A percentile compares a stretch with the other conserved stretches of the same genome.
phyloP scores from a whole-genome alignment of 2,329 filamentous ascomycete genomes.

The Xylariaceae sp. region DNA sequence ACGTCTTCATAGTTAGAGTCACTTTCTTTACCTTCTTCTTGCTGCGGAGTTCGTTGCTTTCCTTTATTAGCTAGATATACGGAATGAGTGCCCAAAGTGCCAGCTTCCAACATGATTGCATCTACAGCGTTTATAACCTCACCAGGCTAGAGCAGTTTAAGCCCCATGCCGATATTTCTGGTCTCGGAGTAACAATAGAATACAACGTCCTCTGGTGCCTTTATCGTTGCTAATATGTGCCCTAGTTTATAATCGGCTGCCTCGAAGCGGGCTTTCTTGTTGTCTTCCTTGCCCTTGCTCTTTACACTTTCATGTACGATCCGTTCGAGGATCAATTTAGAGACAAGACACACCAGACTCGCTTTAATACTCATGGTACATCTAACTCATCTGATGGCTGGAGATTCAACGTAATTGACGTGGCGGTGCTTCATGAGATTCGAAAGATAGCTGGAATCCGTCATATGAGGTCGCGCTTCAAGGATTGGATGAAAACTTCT shows the following conservation, averaged over 20 bases:
- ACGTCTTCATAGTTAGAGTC: no score
- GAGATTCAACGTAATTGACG: background rate
- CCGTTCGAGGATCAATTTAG: background rate
- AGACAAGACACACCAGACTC: background rate
- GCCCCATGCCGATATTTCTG: background rate
- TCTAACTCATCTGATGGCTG: background rate
- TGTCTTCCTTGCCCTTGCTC: background rate
- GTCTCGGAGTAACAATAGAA: background rate
- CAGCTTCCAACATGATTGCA: no score
- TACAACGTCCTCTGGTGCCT: no score
- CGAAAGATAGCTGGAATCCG: background rate
- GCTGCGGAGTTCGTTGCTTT: no score
- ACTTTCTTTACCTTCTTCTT: no score
- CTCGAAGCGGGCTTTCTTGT: background rate
- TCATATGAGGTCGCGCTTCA: background rate
- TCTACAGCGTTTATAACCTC: no score
- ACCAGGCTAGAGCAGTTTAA: no score
- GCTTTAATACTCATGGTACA: background rate
- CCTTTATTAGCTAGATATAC: no score
- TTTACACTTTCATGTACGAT: background rate
- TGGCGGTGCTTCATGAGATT: background rate
- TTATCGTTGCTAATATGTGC: background rate
- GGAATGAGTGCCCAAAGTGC: no score
- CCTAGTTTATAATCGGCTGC: background rate
- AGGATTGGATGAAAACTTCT: background rate